Evolutionary conservation across 352 stramenopile genomes (phyloP).

Genomic region (Pythium grandisporangium): DNA sequence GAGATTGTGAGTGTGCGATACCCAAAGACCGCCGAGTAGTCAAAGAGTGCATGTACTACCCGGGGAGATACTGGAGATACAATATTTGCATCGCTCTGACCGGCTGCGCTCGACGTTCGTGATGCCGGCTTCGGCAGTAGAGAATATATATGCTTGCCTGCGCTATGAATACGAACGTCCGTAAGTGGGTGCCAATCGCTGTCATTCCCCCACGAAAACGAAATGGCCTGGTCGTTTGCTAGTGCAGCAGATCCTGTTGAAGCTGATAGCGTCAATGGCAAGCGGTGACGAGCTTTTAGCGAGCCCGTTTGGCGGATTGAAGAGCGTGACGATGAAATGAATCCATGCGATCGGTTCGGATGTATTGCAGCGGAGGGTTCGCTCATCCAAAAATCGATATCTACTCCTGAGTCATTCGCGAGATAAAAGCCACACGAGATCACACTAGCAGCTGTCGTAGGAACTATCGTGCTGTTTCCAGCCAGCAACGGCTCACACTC

Average conservation of each 20-base stretch:
- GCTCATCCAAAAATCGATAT: conserved; percentile 59
- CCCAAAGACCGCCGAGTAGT: conserved; percentile 60
- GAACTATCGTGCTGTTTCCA: conserved; percentile 7
- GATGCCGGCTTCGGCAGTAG: conserved; percentile 31
- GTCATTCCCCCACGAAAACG: conserved; percentile 61
- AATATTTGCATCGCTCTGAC: too few species aligned
- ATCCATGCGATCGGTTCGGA: too few species aligned
- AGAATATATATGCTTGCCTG: conserved; percentile 71
- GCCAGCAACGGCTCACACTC: conserved; percentile 34
- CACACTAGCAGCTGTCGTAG: conserved; percentile 41
- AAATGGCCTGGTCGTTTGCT: conserved; percentile 61
- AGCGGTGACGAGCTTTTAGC: conserved; percentile 45
- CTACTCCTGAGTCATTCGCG: conserved; percentile 51
- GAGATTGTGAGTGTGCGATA: conserved; percentile 75
- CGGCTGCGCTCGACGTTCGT: too few species aligned
- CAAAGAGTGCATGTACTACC: conserved; percentile 57
- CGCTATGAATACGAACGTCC: conserved; percentile 66
- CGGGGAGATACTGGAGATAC: too few species aligned
- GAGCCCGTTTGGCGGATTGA: too few species aligned
- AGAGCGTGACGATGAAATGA: conserved; percentile 43
- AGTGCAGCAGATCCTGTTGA: conserved; percentile 60
- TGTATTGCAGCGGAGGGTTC: too few species aligned
- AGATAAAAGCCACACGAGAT: conserved; percentile 80
- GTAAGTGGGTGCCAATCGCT: conserved; percentile 68
- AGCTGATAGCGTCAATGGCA: conserved; percentile 61